These are phyloP conservation scores for Fraxinus americana DNA, from an alignment of 257 asterid species.

Conservation along the genomic window DNA sequence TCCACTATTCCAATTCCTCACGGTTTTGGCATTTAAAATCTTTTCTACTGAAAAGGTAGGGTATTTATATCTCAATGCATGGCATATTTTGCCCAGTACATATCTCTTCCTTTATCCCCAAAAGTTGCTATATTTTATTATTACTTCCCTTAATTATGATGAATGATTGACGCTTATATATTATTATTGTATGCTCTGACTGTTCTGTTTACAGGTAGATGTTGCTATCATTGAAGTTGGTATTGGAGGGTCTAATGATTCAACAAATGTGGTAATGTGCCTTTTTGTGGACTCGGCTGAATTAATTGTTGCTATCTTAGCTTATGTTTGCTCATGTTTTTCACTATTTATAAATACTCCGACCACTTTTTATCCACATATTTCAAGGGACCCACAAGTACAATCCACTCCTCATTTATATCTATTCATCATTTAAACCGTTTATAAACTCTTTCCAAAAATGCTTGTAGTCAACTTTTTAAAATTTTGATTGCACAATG, in stretches of 20 bases:
- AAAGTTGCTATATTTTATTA: not conserved
- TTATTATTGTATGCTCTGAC: not conserved
- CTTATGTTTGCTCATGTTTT: no score
- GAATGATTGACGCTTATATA: not conserved
- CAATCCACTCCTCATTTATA: no score
- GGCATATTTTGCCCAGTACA: not conserved
- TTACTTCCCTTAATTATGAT: slow-evolving; percentile 1
- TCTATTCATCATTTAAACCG: no score
- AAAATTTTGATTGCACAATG: slow-evolving; percentile 5
- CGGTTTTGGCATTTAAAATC: slow-evolving; percentile 76
- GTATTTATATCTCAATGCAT: not conserved
- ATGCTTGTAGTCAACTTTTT: slow-evolving; percentile 2
- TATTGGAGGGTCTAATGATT: slow-evolving; percentile 86
- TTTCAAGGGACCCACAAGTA: no score
- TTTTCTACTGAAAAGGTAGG: slow-evolving; percentile 75
- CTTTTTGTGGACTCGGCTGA: slow-evolving; percentile 8
- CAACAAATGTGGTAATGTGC: slow-evolving; percentile 84
- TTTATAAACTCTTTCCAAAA: no score
- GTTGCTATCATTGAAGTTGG: slow-evolving; percentile 96
- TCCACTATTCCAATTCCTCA: slow-evolving; percentile 90
- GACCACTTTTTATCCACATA: no score
- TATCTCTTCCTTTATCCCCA: slow-evolving; percentile 4
- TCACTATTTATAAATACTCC: no score
- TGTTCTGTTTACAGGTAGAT: slow-evolving; percentile 67
- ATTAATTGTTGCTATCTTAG: not conserved